phyloP scores from a whole-genome alignment of 2,329 filamentous ascomycete species.

The Colletotrichum acutatum region DNA sequence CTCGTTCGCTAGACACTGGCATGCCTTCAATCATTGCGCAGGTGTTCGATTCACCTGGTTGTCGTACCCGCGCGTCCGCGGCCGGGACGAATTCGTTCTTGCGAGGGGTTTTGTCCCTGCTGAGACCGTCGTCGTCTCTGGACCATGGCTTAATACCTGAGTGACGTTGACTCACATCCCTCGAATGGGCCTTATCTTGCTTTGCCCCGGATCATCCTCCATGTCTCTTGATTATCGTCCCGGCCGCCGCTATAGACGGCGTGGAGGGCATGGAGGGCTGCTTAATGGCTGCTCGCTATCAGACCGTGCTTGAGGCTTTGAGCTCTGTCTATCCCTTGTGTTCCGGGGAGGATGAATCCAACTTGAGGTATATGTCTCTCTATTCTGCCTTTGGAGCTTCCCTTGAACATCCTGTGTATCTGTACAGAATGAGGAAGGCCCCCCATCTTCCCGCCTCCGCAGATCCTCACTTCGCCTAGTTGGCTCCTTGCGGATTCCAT shows the following conservation, averaged over 20 bases:
- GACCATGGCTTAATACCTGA: not conserved
- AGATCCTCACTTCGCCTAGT: not conserved
- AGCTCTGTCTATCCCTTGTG: constrained; percentile 5
- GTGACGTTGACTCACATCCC: not conserved
- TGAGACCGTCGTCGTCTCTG: not conserved
- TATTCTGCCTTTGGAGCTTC: not conserved
- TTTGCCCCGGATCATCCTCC: constrained; percentile 17
- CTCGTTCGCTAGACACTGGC: constrained; percentile 10
- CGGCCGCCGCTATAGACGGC: not conserved
- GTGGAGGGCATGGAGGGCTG: not conserved
- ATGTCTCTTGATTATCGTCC: constrained; percentile 11
- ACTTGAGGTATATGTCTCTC: not conserved
- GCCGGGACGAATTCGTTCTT: not conserved
- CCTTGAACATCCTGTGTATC: not conserved
- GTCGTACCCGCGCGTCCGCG: not conserved
- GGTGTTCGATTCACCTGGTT: not conserved
- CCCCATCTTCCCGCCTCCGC: constrained; percentile 17
- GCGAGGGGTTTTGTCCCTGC: not conserved
- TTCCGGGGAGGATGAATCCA: not conserved
- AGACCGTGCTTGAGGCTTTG: constrained; percentile 4
- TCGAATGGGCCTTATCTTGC: constrained; percentile 5
- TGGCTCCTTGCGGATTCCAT: constrained; percentile 11
- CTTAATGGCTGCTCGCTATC: constrained; percentile 1
- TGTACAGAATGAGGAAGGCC: constrained; percentile 2
- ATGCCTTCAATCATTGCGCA: constrained; percentile 13